A percentile compares a stretch with the other conserved stretches of the same genome.
phyloP scores from a whole-genome alignment of 495 filamentous ascomycete genomes.

The Aspergillus coremiiformis region DNA sequence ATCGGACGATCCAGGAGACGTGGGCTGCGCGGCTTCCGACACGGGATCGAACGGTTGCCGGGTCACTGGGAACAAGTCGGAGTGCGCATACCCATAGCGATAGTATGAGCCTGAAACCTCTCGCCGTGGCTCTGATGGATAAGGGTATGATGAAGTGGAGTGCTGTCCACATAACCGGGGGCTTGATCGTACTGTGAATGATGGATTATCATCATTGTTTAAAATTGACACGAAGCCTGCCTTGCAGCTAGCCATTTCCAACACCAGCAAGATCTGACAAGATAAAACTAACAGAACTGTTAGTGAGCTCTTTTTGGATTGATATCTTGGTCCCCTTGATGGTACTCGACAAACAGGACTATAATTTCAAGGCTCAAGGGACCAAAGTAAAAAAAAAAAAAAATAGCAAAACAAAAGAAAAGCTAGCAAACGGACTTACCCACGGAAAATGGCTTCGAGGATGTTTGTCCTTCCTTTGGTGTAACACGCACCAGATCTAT shows the following conservation, averaged over 20 bases:
- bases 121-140: slow-evolving; percentile 23
- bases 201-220: slow-evolving; percentile 45
- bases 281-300: slow-evolving; percentile 6
- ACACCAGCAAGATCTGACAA: slow-evolving; percentile 20
- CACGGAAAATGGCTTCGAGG: slow-evolving; percentile 29
- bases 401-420: slow-evolving; percentile 5
- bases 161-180: slow-evolving; percentile 27
- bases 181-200: slow-evolving; percentile 41
- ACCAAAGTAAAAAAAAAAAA: not conserved
- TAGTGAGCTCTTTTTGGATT: slow-evolving; percentile 9
- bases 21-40: slow-evolving; percentile 24
- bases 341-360: not conserved
- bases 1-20: slow-evolving; percentile 32
- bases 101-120: slow-evolving; percentile 15
- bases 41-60: slow-evolving; percentile 26
- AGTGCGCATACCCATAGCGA: slow-evolving; percentile 19
- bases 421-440: slow-evolving; percentile 16
- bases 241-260: slow-evolving; percentile 31
- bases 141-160: slow-evolving; percentile 24
- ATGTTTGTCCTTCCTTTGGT: slow-evolving; percentile 35
- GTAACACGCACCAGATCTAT: slow-evolving; percentile 27
- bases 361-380: not conserved
- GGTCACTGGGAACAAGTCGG: slow-evolving; percentile 22
- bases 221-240: slow-evolving; percentile 41
- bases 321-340: slow-evolving; percentile 5